A percentile compares a stretch with the other conserved stretches of the same genome.
Conservation (phyloP, 352 stramenopile species). For the Phytophthora uliginosa region DNA sequence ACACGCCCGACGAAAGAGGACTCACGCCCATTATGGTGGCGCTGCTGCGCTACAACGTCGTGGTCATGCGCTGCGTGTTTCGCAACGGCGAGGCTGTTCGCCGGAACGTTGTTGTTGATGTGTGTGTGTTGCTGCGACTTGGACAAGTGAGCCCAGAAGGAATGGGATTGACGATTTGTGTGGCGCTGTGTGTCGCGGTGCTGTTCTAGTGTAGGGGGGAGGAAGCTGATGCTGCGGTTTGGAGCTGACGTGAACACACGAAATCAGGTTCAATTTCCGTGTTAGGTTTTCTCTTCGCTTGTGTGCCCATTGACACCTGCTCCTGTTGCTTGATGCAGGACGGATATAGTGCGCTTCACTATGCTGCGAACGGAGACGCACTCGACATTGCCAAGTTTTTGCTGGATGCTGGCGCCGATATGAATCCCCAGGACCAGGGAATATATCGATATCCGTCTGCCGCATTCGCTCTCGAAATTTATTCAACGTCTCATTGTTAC, state of each 20-base stretch:
- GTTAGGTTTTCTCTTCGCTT: background rate
- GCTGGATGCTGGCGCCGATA: conserved; percentile 7
- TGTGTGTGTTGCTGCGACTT: conserved; percentile 16
- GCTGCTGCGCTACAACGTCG: conserved; percentile 33
- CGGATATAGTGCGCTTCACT: conserved; percentile 24
- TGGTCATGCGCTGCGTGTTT: conserved; percentile 41
- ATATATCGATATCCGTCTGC: background rate
- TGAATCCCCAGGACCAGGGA: conserved; percentile 28
- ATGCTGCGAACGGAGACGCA: conserved; percentile 22
- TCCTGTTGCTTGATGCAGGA: conserved; percentile 27
- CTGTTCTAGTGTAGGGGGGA: conserved; percentile 27
- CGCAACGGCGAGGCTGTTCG: conserved; percentile 21
- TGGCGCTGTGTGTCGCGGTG: background rate
- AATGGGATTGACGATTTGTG: conserved; percentile 16
- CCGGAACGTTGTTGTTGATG: conserved; percentile 33
- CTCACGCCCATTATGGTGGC: conserved; percentile 38
- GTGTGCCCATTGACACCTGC: background rate
- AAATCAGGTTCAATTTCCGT: conserved; percentile 11
- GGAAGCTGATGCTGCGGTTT: conserved; percentile 21
- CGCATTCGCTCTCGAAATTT: background rate
- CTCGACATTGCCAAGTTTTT: conserved; percentile 26
- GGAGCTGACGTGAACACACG: conserved; percentile 18
- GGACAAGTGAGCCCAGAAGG: background rate
- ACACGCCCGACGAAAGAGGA: conserved; percentile 23
- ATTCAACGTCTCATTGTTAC: background rate